phyloP scores from a whole-genome alignment of 371 early-diverging fungal genomes.

The Zancudomyces culisetae region DNA sequence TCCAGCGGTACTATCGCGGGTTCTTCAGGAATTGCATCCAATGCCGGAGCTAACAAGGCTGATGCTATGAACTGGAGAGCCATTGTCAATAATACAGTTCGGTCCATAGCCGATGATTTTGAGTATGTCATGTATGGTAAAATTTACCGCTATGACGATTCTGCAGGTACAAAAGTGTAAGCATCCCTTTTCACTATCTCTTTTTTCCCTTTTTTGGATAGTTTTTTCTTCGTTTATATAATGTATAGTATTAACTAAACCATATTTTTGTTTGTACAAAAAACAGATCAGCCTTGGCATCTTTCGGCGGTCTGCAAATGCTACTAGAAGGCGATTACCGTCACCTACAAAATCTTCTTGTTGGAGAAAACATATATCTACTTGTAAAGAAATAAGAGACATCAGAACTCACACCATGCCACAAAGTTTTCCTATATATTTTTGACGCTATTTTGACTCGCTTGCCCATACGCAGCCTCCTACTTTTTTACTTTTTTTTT shows the following conservation, averaged over 20 bases:
- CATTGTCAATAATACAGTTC: slow-evolving; percentile 24
- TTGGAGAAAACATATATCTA: slow-evolving; percentile 73
- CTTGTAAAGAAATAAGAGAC: slow-evolving; percentile 76
- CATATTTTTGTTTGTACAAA: background rate
- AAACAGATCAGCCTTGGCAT: slow-evolving; percentile 55
- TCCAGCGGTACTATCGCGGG: too few relatives aligned
- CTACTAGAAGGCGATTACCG: slow-evolving; percentile 72
- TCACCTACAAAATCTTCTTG: slow-evolving; percentile 56
- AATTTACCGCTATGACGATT: slow-evolving; percentile 83
- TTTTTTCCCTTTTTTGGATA: background rate
- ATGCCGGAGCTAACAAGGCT: slow-evolving; percentile 18
- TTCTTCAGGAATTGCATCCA: slow-evolving; percentile 33
- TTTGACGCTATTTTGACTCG: too few relatives aligned
- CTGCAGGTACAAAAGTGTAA: slow-evolving; percentile 38
- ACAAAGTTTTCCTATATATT: too few relatives aligned
- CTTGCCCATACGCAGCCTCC: too few relatives aligned
- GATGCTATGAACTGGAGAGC: slow-evolving; percentile 22
- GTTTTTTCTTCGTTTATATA: background rate
- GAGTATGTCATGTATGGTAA: slow-evolving; percentile 96
- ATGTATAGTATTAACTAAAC: background rate
- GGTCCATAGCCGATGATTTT: slow-evolving; percentile 76
- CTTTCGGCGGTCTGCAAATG: slow-evolving; percentile 88
- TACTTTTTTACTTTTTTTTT: too few relatives aligned
- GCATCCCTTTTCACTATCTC: slow-evolving; percentile 25
- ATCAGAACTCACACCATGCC: too few relatives aligned